Base-by-base conservation (phyloP, 1,284 basidiomycete species). In the Xanthoconium separans region DNA sequence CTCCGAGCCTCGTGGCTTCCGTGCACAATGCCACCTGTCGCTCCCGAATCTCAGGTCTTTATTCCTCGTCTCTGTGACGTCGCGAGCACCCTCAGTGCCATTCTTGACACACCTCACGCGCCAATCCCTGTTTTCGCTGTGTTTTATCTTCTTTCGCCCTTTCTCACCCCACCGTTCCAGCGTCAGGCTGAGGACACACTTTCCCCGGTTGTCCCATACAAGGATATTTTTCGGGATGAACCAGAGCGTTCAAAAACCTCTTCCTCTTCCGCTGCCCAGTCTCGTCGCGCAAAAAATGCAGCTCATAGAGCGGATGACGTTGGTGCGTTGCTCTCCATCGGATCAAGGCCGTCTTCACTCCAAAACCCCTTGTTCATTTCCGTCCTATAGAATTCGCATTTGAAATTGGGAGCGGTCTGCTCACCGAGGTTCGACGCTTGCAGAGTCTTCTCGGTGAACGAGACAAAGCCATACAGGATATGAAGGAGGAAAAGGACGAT, bases 341-440 rank as follows among this genome's bases (percentile, higher is more conserved):
- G 42, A 50, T 56, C 49, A 34, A 4, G 4, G 2, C 27, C 58
- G 27, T 47, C 43, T 47, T 40, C 55, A 29, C 42, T 51, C 57
- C 57, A 50, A 46, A 52, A 24, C 47, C 57, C 56, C 58, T 48
- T 57, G 53, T 57, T 64, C 51, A 58, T 57, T 16, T 57, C 56
- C 61, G 54, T 54, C 51, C 56, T 33, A 29, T 62, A 91, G 95
- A 96, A 77, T 96, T 97, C 65, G 95, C 94, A 31, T 94, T 95
- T 62, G 94, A 97, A 75, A 97, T 97, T 54, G 94, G 95, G 1
- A 94, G 91, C 61, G 91, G 91, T 31, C 76, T 97, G 42, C 75
- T 97, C 29, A 89, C 88, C 2, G 94, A 97, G 74, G 93, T 96
- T 36, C 80, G 94, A 48, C 79, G 94, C 44, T 76, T 97, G 42